phyloP scores from a whole-genome alignment of 345 rosid genomes.

The Rubroshorea leprosula region DNA sequence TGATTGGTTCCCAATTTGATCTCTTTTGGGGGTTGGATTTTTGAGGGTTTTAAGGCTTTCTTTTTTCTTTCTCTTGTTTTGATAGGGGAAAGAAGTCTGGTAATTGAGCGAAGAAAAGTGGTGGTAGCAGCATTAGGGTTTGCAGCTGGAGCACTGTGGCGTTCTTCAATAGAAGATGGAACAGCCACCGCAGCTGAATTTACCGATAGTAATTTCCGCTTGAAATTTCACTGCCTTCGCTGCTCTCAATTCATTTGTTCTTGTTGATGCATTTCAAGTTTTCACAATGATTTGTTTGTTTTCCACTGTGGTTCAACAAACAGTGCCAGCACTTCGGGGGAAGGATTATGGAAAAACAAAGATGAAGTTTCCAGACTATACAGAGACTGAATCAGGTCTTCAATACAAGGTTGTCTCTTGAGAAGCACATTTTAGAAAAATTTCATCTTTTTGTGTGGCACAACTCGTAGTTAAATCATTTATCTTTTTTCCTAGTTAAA shows the following conservation, averaged over 20 bases:
- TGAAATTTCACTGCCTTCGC: not conserved
- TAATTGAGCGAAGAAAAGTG: constrained; percentile 47
- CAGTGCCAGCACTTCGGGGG: constrained; percentile 96
- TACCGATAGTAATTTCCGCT: constrained; percentile 64
- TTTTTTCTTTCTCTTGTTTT: not conserved
- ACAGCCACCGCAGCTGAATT: constrained; percentile 60
- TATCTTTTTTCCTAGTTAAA: not conserved
- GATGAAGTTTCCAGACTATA: constrained; percentile 84
- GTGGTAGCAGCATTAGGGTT: constrained; percentile 44
- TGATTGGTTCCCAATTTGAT: not conserved
- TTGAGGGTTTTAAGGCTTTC: not conserved
- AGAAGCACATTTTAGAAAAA: constrained; percentile 2
- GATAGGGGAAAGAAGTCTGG: constrained; percentile 26
- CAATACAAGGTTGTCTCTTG: constrained; percentile 73
- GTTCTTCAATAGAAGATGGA: constrained; percentile 20
- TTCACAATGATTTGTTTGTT: not conserved
- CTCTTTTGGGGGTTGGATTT: not conserved
- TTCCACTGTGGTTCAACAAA: constrained; percentile 5
- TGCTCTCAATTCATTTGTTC: not conserved
- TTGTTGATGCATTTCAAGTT: not conserved
- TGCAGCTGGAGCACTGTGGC: constrained; percentile 28
- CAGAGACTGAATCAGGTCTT: constrained; percentile 78
- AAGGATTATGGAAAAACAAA: constrained; percentile 93
- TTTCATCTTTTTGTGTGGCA: not conserved
- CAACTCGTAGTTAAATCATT: constrained; percentile 2